Percentiles rank a stretch among this genome's conserved stretches.
Evolutionary conservation across 768 basidiomycete genomes (phyloP).

Genomic region (Daedaleopsis nitida): DNA sequence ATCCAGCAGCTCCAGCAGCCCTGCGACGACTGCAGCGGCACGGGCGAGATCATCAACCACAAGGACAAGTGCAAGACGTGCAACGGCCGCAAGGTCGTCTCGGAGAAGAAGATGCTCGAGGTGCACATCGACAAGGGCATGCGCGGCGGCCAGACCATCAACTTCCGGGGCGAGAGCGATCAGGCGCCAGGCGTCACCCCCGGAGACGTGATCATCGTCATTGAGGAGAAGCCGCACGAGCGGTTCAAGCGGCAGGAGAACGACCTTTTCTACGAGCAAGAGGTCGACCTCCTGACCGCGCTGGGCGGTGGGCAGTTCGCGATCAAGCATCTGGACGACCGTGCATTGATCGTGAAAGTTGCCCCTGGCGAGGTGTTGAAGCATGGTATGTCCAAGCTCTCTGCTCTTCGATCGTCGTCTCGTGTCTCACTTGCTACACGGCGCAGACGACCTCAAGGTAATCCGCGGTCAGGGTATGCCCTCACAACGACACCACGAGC

Average conservation of each 20-base stretch:
- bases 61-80: constrained; percentile 93
- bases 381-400: constrained; percentile 63
- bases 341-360: constrained; percentile 80
- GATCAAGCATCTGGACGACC: constrained; percentile 93
- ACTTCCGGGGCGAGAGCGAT: constrained; percentile 89
- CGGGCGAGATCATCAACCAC: constrained; percentile 92
- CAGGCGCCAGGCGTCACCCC: constrained; percentile 87
- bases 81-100: constrained; percentile 92
- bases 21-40: constrained; percentile 91
- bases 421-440: neutral
- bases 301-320: constrained; percentile 89
- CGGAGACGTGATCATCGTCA: constrained; percentile 92
- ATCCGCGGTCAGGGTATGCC: constrained; percentile 98
- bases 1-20: constrained; percentile 97
- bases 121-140: constrained; percentile 99
- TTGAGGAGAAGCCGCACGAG: constrained; percentile 92
- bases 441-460: constrained; percentile 82
- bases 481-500: constrained; percentile 95
- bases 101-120: constrained; percentile 96
- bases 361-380: constrained; percentile 91
- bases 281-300: constrained; percentile 91
- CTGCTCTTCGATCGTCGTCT: neutral
- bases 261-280: constrained; percentile 83
- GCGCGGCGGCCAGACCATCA: constrained; percentile 91
- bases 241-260: constrained; percentile 87